Evolutionary conservation across 176 grass and related monocot species (phyloP), one percentile per base, ranked within the genome.

Genomic region (Raddia guianensis): DNA sequence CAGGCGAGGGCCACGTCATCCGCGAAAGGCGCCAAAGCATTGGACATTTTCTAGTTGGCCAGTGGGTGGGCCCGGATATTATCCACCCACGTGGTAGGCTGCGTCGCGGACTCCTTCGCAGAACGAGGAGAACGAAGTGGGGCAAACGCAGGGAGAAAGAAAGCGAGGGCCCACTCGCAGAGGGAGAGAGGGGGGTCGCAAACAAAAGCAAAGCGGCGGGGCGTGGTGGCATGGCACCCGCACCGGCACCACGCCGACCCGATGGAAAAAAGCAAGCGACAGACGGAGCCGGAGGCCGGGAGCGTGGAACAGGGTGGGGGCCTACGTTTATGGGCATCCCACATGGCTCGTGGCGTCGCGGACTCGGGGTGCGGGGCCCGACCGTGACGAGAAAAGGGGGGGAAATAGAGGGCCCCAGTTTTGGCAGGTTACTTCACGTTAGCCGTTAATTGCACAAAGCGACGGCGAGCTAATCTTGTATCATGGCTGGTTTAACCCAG

Each of bases 291-390:
- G 37, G 37, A 40, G 37, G 37, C 3, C 37, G 37, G 80, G 74
- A 78, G 48, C 54, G 62, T 44, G 19, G 69, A 58, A 69, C 50
- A 74, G 71, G 63, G 10, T 33, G 42, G 33, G 63, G 44, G 68
- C 78, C 81, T 68, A 53, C 33, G 57, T 60, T 54, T 37, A 66
- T 42, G 81, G 76, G 75, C 76, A 80, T 55, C 87, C 68, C 81
- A 84, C 76, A 76, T 89, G 87, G 81, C 81, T 75, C 70, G 63
- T 80, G 76, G 63, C 34, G 46, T 60, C 8, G 61, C 40, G 35
- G 74, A 43, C 69, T 74, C 2, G n/a, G 4, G n/a, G n/a, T 12
- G 19, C 20, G 64, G 63, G 82, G 56, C n/a, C 66, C 82, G 57
- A 10, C 55, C 8, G 62, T 12, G 63, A n/a, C 73, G n/a, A 9